These are phyloP conservation scores for Euclidium syriacum DNA, from an alignment of 345 rosid species.

Conservation along the genomic window DNA sequence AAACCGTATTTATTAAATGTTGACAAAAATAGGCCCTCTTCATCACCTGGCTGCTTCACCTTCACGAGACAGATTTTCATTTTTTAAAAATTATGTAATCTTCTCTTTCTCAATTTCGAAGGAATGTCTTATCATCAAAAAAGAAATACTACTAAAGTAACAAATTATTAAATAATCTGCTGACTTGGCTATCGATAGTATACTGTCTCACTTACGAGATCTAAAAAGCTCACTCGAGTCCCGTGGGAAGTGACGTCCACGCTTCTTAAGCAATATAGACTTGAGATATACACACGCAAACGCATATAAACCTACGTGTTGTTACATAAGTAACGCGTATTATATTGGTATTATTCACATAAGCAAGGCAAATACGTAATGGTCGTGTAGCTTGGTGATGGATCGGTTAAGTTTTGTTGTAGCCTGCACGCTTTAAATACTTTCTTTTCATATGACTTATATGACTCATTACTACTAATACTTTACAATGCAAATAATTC, in stretches of 20 bases:
- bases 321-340: background rate
- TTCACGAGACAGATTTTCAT: conserved; percentile 10
- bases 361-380: too few species aligned
- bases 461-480: too few species aligned
- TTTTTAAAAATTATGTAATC: background rate
- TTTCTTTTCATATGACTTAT: too few species aligned
- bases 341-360: too few species aligned
- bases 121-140: conserved; percentile 12
- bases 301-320: background rate
- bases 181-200: conserved; percentile 20
- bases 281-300: too few species aligned
- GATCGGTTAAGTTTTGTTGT: too few species aligned
- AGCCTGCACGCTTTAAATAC: too few species aligned
- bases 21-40: background rate
- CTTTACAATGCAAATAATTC: too few species aligned
- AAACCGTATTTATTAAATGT: background rate
- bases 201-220: background rate
- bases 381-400: too few species aligned
- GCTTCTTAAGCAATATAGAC: too few species aligned
- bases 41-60: background rate
- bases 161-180: conserved; percentile 3
- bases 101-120: background rate
- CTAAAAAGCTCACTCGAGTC: background rate
- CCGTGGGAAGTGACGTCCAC: conserved; percentile 3
- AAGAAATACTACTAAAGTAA: background rate